Evolutionary conservation across 805 yeast genomes (phyloP).

Genomic region (Teunomyces aglyptinius): DNA sequence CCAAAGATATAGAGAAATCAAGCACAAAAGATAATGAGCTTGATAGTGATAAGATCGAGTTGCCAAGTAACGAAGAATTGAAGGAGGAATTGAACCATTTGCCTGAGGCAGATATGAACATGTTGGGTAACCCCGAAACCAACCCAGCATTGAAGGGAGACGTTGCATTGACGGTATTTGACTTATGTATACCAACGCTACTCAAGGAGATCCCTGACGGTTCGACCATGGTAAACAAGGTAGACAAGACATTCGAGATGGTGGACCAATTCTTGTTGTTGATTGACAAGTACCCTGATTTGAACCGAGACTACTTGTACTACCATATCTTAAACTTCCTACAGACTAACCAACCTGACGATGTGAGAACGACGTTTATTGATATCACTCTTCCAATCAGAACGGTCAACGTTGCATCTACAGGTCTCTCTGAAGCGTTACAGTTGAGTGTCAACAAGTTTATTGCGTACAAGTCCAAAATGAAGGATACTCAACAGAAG

Average conservation of each 20-base stretch:
- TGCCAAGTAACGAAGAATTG: conserved; percentile 54
- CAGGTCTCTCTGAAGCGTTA: conserved; percentile 54
- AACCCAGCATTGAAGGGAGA: conserved; percentile 66
- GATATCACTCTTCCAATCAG: conserved; percentile 72
- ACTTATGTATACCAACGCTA: conserved; percentile 33
- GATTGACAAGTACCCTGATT: conserved; percentile 66
- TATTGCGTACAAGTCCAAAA: conserved; percentile 54
- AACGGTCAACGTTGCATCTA: conserved; percentile 37
- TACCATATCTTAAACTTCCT: conserved; percentile 61
- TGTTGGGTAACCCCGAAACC: conserved; percentile 82
- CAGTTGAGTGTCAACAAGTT: conserved; percentile 72
- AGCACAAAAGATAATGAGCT: conserved; percentile 26
- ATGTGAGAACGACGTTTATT: conserved; percentile 41
- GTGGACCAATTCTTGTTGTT: conserved; percentile 46
- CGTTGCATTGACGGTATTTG: conserved; percentile 42
- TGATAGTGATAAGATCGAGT: conserved; percentile 39
- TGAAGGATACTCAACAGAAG: conserved; percentile 27
- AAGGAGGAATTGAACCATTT: conserved; percentile 65
- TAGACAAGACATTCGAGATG: conserved; percentile 41
- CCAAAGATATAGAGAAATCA: conserved; percentile 37
- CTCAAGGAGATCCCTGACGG: conserved; percentile 23
- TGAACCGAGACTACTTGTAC: conserved; percentile 67
- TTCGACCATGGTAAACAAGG: conserved; percentile 23
- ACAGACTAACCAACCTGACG: conserved; percentile 39
- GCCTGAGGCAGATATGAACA: conserved; percentile 84